A percentile compares a stretch with the other conserved stretches of the same genome.
phyloP scores from a whole-genome alignment of 805 yeast genomes.

The Yamadazyma sp. region DNA sequence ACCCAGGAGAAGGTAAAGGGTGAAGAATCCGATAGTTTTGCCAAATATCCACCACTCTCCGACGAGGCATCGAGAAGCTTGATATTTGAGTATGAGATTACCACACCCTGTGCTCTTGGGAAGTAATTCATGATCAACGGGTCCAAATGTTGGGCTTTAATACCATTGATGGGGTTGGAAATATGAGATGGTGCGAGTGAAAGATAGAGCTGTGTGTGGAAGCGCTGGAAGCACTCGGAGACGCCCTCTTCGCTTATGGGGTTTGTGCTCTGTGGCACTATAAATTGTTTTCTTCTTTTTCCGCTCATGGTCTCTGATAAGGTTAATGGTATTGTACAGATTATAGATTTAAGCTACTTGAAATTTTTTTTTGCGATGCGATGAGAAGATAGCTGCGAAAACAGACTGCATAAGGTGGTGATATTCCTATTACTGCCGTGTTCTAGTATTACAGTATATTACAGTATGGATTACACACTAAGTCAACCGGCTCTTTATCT shows the following conservation, averaged over 20 bases:
- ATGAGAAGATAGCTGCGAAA: conserved; percentile 5
- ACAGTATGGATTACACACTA: conserved; percentile 9
- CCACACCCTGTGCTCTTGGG: conserved; percentile 73
- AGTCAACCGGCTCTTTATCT: conserved; percentile 21
- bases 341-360: conserved; percentile 4
- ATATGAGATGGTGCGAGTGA: conserved; percentile 85
- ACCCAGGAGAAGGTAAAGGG: conserved; percentile 92
- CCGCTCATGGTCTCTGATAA: too few relatives aligned
- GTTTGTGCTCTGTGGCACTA: conserved; percentile 31
- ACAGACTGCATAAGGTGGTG: not conserved
- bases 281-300: conserved; percentile 9
- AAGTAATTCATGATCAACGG: conserved; percentile 84
- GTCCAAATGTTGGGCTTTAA: conserved; percentile 85
- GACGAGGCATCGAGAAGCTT: conserved; percentile 39
- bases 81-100: conserved; percentile 74
- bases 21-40: conserved; percentile 70
- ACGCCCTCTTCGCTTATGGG: conserved; percentile 44
- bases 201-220: conserved; percentile 65
- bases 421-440: too few relatives aligned
- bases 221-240: conserved; percentile 68
- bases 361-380: conserved; percentile 7
- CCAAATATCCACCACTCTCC: conserved; percentile 33
- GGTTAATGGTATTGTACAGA: not conserved
- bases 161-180: conserved; percentile 70
- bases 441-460: too few relatives aligned